Evolutionary conservation across 495 filamentous ascomycete species (phyloP).

Genomic region (Tuber indicum): DNA sequence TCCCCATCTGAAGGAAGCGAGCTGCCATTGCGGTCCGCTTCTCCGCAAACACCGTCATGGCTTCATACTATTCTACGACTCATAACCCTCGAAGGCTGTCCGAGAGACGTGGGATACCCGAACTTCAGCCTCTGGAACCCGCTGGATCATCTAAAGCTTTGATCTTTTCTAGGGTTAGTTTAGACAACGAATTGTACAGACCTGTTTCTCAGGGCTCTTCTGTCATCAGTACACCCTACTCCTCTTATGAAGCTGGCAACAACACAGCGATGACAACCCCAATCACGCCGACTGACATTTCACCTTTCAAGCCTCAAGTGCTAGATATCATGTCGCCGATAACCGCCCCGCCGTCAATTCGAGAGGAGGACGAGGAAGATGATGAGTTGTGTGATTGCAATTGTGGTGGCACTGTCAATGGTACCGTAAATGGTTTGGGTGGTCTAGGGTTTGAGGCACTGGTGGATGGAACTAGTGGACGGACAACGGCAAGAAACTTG

Average conservation of each 20-base stretch:
- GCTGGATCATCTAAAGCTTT: constrained; percentile 28
- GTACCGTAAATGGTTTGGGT: constrained; percentile 9
- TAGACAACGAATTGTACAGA: constrained; percentile 16
- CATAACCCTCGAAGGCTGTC: constrained; percentile 38
- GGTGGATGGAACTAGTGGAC: constrained; percentile 28
- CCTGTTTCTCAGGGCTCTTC: constrained; percentile 29
- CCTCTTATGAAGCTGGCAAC: constrained; percentile 23
- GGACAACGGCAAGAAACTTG: constrained; percentile 30
- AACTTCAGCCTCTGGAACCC: constrained; percentile 39
- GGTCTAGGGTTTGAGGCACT: constrained; percentile 31
- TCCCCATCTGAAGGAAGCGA: constrained; percentile 26
- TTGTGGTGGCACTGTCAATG: constrained; percentile 12
- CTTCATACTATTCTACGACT: constrained; percentile 30
- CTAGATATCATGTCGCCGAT: constrained; percentile 22
- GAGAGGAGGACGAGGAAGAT: constrained; percentile 38
- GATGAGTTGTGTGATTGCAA: constrained; percentile 28
- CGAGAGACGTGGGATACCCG: constrained; percentile 40
- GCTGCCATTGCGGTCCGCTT: constrained; percentile 28
- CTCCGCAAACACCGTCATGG: constrained; percentile 23
- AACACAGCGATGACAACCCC: constrained; percentile 34
- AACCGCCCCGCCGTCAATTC: constrained; percentile 34
- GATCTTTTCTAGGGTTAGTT: constrained; percentile 19
- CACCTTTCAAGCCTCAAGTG: constrained; percentile 23
- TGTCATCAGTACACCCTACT: constrained; percentile 28
- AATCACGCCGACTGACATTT: constrained; percentile 35